Conservation (phyloP, 1,284 basidiomycete genomes). For the Ustilago curta region DNA sequence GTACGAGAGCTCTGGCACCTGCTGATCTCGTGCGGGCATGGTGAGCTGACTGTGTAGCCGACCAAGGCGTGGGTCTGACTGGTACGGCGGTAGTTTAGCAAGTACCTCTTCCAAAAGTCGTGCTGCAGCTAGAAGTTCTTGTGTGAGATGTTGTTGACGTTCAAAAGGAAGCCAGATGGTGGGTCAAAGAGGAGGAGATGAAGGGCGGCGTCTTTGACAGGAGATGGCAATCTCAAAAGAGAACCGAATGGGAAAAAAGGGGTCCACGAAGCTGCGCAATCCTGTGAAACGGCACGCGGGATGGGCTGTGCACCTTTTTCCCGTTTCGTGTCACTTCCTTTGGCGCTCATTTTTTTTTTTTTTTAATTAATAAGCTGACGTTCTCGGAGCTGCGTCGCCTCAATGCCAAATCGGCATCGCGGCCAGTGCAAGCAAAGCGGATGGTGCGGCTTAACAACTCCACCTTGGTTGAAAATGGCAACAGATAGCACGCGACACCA, state of each 20-base stretch:
- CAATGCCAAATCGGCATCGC: no score
- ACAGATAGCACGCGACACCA: no score
- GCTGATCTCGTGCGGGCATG: constrained; percentile 32
- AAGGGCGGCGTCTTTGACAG: neutral
- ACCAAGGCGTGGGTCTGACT: no score
- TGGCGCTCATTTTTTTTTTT: no score
- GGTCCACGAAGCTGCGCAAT: constrained; percentile 8
- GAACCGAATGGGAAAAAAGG: neutral
- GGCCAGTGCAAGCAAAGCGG: no score
- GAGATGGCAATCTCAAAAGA: neutral
- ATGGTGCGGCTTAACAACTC: neutral
- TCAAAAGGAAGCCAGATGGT: neutral
- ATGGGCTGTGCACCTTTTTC: no score
- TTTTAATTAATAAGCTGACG: no score
- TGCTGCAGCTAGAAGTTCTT: neutral
- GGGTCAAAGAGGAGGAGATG: neutral
- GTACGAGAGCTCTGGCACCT: constrained; percentile 40
- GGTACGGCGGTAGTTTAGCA: neutral
- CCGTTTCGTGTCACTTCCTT: no score
- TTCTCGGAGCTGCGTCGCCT: no score
- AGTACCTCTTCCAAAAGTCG: constrained; percentile 1
- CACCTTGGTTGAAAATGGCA: neutral
- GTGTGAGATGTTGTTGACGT: neutral
- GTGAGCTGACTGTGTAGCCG: constrained; percentile 1
- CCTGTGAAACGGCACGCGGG: no score